A percentile compares a stretch with the other conserved stretches of the same genome.
Evolutionary conservation across 257 asterid genomes (phyloP).

Genomic region (Fraxinus americana): DNA sequence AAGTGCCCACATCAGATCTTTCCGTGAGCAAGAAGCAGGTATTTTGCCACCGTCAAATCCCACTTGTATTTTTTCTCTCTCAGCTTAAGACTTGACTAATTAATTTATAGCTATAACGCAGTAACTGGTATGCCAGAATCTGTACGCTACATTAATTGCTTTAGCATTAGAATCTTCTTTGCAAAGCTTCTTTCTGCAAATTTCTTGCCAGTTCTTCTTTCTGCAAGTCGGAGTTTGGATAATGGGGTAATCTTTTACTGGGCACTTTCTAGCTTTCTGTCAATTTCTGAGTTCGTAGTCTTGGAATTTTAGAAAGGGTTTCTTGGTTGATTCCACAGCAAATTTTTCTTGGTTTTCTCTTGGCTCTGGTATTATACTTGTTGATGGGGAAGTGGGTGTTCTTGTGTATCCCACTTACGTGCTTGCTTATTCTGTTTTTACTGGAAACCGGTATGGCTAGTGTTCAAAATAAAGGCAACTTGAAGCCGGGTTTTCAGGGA

Average conservation of each 20-base stretch:
- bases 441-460: slow-evolving; percentile 51
- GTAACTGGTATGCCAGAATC: slow-evolving; percentile 5
- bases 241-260: background rate
- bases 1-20: slow-evolving; percentile 56
- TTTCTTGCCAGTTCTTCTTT: background rate
- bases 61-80: slow-evolving; percentile 23
- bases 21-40: slow-evolving; percentile 14
- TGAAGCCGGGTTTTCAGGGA: slow-evolving; percentile 69
- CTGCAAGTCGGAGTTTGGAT: background rate
- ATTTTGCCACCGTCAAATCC: slow-evolving; percentile 18
- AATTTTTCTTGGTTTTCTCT: background rate
- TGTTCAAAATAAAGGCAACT: slow-evolving; percentile 57
- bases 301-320: background rate
- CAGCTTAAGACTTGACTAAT: slow-evolving; percentile 10
- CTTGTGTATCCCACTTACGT: slow-evolving; percentile 19
- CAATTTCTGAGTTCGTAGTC: background rate
- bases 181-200: too few species aligned
- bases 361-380: slow-evolving; percentile 13
- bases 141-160: background rate
- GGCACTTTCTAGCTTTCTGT: background rate
- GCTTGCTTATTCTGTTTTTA: slow-evolving; percentile 36
- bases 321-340: background rate
- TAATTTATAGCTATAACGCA: too few species aligned
- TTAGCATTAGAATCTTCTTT: background rate
- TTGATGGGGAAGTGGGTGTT: slow-evolving; percentile 57